Conservation (phyloP, 306 rosid genomes). For the Vigna hirtella region DNA sequence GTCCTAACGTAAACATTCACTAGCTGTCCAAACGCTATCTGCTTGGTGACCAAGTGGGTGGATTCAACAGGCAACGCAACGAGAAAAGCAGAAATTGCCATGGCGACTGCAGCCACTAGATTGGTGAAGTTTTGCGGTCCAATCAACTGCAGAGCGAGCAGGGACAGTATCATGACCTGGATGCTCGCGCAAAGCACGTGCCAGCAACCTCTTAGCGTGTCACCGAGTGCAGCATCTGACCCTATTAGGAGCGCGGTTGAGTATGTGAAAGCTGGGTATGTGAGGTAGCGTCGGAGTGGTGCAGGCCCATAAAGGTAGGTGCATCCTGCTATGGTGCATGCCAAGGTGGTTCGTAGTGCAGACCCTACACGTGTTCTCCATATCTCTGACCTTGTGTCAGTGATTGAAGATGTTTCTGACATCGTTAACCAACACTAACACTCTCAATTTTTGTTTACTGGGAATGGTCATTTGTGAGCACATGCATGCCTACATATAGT, state of each 20-base stretch:
- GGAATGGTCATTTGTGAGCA: too few species aligned
- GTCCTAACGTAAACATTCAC: constrained; percentile 76
- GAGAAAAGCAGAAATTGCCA: constrained; percentile 51
- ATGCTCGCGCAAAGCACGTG: constrained; percentile 57
- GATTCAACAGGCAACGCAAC: constrained; percentile 75
- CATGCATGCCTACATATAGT: too few species aligned
- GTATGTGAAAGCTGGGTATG: constrained; percentile 70
- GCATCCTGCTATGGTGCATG: constrained; percentile 71
- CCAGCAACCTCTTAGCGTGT: constrained; percentile 69
- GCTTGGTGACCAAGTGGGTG: constrained; percentile 62
- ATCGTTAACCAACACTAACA: background rate
- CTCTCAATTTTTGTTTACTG: too few species aligned
- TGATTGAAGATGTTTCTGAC: constrained; percentile 44
- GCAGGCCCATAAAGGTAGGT: constrained; percentile 61
- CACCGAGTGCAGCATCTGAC: constrained; percentile 73
- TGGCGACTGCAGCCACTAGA: constrained; percentile 47
- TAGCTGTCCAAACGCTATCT: constrained; percentile 75
- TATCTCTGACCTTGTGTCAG: constrained; percentile 29
- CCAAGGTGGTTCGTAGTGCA: constrained; percentile 67
- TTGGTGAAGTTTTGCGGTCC: constrained; percentile 52
- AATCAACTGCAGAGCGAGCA: constrained; percentile 55
- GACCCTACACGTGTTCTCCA: constrained; percentile 57
- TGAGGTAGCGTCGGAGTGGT: constrained; percentile 44
- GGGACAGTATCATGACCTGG: constrained; percentile 49
- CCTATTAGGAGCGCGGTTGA: constrained; percentile 64